Conservation (phyloP, 371 early-diverging fungal species). For the Umbelopsis sp. region DNA sequence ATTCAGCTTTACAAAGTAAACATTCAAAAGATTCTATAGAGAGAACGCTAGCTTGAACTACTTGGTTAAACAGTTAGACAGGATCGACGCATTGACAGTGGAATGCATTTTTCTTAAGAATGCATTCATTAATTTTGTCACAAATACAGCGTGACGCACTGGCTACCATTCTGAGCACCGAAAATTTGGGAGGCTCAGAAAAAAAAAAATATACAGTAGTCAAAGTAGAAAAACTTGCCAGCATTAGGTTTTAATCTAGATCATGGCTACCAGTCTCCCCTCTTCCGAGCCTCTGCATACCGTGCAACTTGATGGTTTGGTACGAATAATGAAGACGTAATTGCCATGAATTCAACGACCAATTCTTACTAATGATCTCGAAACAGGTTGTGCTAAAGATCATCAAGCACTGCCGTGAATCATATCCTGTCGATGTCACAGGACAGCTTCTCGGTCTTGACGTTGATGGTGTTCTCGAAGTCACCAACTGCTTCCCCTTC, state of each 20-base stretch:
- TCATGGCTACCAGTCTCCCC: constrained; percentile 35
- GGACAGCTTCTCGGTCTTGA: constrained; percentile 92
- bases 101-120: too few relatives aligned
- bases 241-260: neutral
- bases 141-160: neutral
- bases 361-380: constrained; percentile 4
- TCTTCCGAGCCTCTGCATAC: constrained; percentile 34
- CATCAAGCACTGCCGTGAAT: constrained; percentile 92
- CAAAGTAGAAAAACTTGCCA: neutral
- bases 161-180: neutral
- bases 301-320: constrained; percentile 67
- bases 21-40: too few relatives aligned
- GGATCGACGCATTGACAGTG: too few relatives aligned
- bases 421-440: constrained; percentile 78
- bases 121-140: neutral
- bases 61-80: neutral
- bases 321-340: constrained; percentile 26
- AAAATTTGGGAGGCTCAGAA: constrained; percentile 11
- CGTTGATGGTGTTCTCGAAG: constrained; percentile 82
- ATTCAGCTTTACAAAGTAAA: too few relatives aligned
- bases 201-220: constrained; percentile 2
- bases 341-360: neutral
- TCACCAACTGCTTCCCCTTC: constrained; percentile 91
- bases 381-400: constrained; percentile 88
- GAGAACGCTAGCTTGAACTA: too few relatives aligned